Conservation (phyloP, 306 rosid genomes). For the Malus orientalis region DNA sequence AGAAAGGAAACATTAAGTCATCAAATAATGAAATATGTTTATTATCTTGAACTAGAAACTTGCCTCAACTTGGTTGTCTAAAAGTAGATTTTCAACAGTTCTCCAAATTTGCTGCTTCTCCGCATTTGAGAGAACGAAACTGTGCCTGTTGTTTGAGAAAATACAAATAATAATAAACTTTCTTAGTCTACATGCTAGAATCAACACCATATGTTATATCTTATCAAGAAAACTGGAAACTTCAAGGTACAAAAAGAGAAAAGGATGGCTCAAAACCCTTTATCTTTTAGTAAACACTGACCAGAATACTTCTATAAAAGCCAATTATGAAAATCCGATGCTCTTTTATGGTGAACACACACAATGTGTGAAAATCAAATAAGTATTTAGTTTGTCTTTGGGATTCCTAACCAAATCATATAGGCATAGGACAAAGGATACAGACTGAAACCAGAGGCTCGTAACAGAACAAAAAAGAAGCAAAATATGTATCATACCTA, state of each 20-base stretch:
- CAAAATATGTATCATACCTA: conserved; percentile 47
- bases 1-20: neutral
- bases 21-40: neutral
- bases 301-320: neutral
- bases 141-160: conserved; percentile 65
- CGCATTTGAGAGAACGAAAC: conserved; percentile 58
- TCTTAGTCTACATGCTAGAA: neutral
- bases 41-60: conserved; percentile 21
- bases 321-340: neutral
- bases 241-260: neutral
- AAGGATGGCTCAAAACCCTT: neutral
- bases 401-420: neutral
- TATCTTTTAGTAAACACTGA: too few relatives aligned
- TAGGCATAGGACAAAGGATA: neutral
- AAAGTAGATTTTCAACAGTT: conserved; percentile 81
- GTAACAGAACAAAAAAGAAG: neutral
- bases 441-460: neutral
- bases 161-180: neutral
- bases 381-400: neutral
- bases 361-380: neutral
- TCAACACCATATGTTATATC: neutral
- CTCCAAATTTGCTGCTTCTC: conserved; percentile 81
- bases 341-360: neutral
- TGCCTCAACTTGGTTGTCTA: conserved; percentile 99
- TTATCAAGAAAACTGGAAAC: neutral